Evolutionary conservation across 1,139 yeast species (phyloP).

Genomic region (Pichia sp.): DNA sequence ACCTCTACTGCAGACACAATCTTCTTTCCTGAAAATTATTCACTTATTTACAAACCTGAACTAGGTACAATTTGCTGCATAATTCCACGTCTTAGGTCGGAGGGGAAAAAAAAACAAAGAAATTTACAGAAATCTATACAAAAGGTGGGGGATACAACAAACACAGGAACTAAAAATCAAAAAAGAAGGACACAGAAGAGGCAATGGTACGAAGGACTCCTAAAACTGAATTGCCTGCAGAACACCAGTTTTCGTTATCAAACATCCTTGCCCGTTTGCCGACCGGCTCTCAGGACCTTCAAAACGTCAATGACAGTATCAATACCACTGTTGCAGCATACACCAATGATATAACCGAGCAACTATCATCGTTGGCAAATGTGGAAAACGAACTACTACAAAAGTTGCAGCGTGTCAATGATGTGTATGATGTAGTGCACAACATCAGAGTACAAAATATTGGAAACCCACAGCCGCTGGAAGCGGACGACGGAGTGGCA

Average conservation of each 20-base stretch:
- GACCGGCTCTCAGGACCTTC: constrained; percentile 2
- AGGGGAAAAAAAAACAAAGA: too few species aligned
- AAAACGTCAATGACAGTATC: constrained; percentile 12
- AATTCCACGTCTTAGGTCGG: too few species aligned
- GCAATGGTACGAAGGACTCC: constrained; percentile 4
- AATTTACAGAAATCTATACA: too few species aligned
- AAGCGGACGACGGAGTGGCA: neutral
- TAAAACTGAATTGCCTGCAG: constrained; percentile 14
- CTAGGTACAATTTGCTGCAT: neutral
- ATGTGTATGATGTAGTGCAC: constrained; percentile 14
- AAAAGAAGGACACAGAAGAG: too few species aligned
- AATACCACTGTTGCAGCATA: constrained; percentile 10
- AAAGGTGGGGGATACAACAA: too few species aligned
- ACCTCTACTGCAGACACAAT: neutral
- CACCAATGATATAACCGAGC: constrained; percentile 15
- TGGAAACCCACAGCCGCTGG: constrained; percentile 7
- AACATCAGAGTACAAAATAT: constrained; percentile 9
- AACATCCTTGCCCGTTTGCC: constrained; percentile 12
- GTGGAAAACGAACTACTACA: constrained; percentile 12
- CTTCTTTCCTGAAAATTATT: neutral
- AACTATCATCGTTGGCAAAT: constrained; percentile 8
- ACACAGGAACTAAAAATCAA: too few species aligned
- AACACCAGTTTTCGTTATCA: constrained; percentile 12
- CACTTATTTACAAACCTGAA: neutral
- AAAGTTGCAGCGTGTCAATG: constrained; percentile 9